Evolutionary conservation across 2,329 filamentous ascomycete species (phyloP).

Genomic region (Colletotrichum truncatum): DNA sequence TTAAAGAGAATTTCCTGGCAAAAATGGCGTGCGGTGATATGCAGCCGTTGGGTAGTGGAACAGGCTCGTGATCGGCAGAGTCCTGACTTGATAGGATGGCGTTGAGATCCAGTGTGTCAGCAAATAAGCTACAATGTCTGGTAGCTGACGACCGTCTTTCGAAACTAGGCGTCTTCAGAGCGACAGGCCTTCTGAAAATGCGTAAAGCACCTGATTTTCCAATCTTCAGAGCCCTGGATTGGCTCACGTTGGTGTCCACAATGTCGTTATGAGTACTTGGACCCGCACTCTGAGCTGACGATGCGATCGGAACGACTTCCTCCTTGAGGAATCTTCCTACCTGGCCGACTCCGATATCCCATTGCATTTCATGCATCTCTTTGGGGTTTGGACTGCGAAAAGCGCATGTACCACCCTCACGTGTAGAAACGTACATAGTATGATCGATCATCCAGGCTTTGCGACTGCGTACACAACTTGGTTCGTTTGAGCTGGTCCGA

Average conservation of each 20-base stretch:
- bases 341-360: conserved; percentile 39
- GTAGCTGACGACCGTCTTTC: not conserved
- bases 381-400: conserved; percentile 47
- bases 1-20: conserved; percentile 51
- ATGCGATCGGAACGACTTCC: conserved; percentile 34
- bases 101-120: conserved; percentile 19
- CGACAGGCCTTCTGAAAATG: not conserved
- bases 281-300: conserved; percentile 9
- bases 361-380: conserved; percentile 52
- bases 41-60: conserved; percentile 44
- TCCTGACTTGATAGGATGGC: conserved; percentile 17
- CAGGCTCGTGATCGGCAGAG: conserved; percentile 11
- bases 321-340: conserved; percentile 45
- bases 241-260: not conserved
- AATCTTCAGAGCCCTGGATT: not conserved
- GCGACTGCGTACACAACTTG: conserved; percentile 46
- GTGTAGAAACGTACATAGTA: conserved; percentile 51
- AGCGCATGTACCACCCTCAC: conserved; percentile 46
- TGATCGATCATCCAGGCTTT: conserved; percentile 54
- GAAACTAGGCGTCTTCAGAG: not conserved
- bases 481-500: conserved; percentile 36
- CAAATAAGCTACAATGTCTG: conserved; percentile 13
- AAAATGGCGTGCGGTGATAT: conserved; percentile 55
- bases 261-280: conserved; percentile 32
- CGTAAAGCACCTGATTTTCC: not conserved